phyloP scores from a whole-genome alignment of 2,329 filamentous ascomycete species.

The Colletotrichum trifolii region DNA sequence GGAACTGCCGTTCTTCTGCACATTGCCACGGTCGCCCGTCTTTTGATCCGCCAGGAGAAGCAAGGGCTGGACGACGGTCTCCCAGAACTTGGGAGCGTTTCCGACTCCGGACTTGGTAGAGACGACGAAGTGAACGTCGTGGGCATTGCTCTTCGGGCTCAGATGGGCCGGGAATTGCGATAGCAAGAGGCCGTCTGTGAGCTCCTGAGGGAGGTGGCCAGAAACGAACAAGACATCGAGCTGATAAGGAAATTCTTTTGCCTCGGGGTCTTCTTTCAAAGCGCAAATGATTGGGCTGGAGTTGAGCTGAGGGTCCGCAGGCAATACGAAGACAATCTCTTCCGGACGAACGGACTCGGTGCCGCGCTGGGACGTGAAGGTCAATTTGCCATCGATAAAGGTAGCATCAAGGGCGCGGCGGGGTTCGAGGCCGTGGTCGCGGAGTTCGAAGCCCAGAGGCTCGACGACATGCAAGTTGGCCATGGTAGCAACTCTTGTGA shows the following conservation, averaged over 20 bases:
- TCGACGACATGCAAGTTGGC: conserved; percentile 7
- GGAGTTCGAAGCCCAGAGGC: conserved; percentile 24
- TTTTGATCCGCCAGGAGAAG: conserved; percentile 53
- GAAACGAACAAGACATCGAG: conserved; percentile 44
- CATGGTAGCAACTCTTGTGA: background rate
- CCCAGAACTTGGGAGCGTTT: conserved; percentile 66
- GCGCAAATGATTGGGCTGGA: conserved; percentile 47
- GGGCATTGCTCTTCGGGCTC: conserved; percentile 3
- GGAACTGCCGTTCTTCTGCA: conserved; percentile 16
- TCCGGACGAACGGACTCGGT: conserved; percentile 34
- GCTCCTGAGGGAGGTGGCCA: conserved; percentile 48
- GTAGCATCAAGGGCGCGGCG: conserved; percentile 29
- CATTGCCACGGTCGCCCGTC: conserved; percentile 13
- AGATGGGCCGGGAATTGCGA: conserved; percentile 52
- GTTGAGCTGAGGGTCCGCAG: background rate
- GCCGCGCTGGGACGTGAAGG: conserved; percentile 22
- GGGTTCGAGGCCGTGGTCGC: conserved; percentile 27
- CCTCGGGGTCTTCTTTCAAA: conserved; percentile 49
- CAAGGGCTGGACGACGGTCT: conserved; percentile 65
- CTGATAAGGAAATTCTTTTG: conserved; percentile 41
- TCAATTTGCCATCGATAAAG: conserved; percentile 30
- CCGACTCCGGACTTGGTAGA: conserved; percentile 75
- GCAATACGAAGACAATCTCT: conserved; percentile 42
- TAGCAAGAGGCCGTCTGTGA: conserved; percentile 52
- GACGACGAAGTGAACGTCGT: conserved; percentile 70